A percentile compares a stretch with the other conserved stretches of the same genome.
Evolutionary conservation across 257 asterid genomes (phyloP).

Genomic region (Capsicum rhomboideum): DNA sequence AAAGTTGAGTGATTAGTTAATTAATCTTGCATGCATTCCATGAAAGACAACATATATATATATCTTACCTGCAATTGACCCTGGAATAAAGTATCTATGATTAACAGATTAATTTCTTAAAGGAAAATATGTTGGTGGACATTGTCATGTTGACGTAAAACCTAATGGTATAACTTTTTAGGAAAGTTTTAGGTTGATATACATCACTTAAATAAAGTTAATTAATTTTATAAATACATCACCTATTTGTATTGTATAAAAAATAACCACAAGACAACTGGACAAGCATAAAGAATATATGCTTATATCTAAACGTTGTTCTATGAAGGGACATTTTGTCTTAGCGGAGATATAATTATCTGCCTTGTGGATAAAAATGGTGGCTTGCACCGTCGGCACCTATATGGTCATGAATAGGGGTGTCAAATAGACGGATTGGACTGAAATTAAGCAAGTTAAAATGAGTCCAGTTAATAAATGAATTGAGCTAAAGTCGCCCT

Average conservation of each 20-base stretch:
- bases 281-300: background rate
- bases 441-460: no score
- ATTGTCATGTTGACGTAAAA: background rate
- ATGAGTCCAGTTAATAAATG: no score
- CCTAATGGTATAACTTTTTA: background rate
- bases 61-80: background rate
- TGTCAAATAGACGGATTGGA: no score
- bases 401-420: background rate
- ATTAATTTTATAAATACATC: background rate
- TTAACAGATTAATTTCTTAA: background rate
- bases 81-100: background rate
- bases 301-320: background rate
- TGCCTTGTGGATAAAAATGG: background rate
- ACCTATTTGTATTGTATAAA: no score
- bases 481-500: no score
- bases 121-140: background rate
- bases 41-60: background rate
- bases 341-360: background rate
- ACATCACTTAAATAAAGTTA: background rate
- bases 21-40: background rate
- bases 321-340: background rate
- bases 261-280: background rate
- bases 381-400: background rate
- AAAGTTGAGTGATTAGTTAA: background rate
- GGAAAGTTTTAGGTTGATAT: background rate